These are phyloP conservation scores for Capillidium heterosporum DNA, from an alignment of 371 early-diverging fungal genomes.

Conservation along the genomic window DNA sequence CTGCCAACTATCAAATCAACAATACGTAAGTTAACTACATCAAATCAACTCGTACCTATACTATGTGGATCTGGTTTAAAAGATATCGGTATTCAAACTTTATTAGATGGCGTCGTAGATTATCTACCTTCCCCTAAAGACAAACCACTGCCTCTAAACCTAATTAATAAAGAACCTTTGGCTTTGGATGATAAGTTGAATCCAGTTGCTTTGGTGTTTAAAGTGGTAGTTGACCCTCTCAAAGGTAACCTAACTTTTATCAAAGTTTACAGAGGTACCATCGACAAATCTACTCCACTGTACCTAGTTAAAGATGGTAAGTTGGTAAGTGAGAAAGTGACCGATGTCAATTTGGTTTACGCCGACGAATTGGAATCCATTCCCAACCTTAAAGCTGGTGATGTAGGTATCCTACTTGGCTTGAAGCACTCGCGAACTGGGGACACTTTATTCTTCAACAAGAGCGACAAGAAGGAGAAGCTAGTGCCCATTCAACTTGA, in stretches of 20 bases:
- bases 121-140: conserved; percentile 75
- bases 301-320: conserved; percentile 29
- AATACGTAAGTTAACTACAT: conserved; percentile 49
- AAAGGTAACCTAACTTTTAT: conserved; percentile 84
- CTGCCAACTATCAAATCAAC: conserved; percentile 37
- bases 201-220: conserved; percentile 82
- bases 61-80: conserved; percentile 77
- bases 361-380: conserved; percentile 83
- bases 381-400: conserved; percentile 47
- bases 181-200: conserved; percentile 21
- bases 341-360: conserved; percentile 77
- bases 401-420: conserved; percentile 82
- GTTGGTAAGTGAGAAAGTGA: conserved; percentile 57
- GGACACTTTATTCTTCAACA: conserved; percentile 55
- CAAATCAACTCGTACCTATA: conserved; percentile 58
- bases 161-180: conserved; percentile 1
- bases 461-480: conserved; percentile 13
- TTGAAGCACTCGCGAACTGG: conserved; percentile 78
- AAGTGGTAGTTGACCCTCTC: conserved; percentile 66
- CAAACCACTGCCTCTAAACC: conserved; percentile 14
- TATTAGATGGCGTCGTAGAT: conserved; percentile 72
- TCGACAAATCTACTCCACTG: conserved; percentile 18
- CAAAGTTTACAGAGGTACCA: conserved; percentile 74
- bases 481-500: conserved; percentile 30
- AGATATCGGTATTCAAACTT: conserved; percentile 82